Evolutionary conservation across 371 early-diverging fungal species (phyloP).

Genomic region (Massospora cicadina): DNA sequence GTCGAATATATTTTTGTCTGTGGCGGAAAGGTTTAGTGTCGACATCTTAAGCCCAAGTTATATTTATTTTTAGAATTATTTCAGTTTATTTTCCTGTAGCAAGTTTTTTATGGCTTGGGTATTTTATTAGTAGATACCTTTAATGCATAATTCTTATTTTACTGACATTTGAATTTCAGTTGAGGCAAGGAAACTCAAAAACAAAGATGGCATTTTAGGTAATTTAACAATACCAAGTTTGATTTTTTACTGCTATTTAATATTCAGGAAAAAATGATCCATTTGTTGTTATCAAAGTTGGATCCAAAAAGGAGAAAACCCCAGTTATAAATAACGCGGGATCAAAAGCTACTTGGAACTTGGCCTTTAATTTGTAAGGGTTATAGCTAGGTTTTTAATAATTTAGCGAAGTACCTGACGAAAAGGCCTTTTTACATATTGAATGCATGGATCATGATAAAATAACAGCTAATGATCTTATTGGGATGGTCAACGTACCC

Average conservation of each 20-base stretch:
- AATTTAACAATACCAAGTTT: not conserved
- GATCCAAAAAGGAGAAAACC: constrained; percentile 1
- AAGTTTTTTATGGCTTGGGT: no score
- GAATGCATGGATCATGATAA: not conserved
- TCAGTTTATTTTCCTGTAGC: no score
- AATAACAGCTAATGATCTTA: constrained; percentile 1
- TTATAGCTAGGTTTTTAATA: not conserved
- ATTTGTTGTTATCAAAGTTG: not conserved
- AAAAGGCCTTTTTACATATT: not conserved
- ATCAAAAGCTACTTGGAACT: constrained; percentile 4
- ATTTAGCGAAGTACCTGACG: constrained; percentile 4
- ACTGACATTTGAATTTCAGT: not conserved
- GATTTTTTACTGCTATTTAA: not conserved
- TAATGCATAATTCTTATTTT: not conserved
- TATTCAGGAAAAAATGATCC: constrained; percentile 8
- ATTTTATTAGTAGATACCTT: no score
- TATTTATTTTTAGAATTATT: no score
- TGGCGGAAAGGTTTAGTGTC: not conserved
- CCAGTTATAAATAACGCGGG: constrained; percentile 3
- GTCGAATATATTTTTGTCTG: not conserved
- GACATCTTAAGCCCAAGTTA: no score
- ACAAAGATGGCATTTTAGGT: constrained; percentile 10
- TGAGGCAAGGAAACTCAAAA: constrained; percentile 6
- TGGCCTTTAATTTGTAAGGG: not conserved
- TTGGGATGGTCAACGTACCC: constrained; percentile 2